Evolutionary conservation across 2,329 filamentous ascomycete genomes (phyloP).

Genomic region (Trichoderma sp.): DNA sequence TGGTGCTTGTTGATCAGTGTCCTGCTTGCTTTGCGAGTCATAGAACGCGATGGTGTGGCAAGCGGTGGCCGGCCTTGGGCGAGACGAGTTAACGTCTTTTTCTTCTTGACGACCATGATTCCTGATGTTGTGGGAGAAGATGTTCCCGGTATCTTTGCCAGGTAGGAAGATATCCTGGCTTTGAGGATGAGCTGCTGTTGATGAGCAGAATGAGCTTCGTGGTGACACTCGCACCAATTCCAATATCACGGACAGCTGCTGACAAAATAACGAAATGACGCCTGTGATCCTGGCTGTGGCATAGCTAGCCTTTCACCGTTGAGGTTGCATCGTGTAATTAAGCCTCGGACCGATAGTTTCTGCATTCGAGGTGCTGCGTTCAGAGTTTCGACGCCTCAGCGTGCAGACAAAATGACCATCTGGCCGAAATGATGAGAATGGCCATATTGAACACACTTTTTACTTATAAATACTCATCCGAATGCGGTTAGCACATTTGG

Average conservation of each 20-base stretch:
- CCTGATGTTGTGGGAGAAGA: neutral
- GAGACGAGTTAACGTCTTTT: conserved; percentile 46
- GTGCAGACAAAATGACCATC: neutral
- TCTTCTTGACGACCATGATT: conserved; percentile 52
- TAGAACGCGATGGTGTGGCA: conserved; percentile 53
- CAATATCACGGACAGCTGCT: neutral
- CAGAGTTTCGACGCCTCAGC: neutral
- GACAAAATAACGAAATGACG: neutral
- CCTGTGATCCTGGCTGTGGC: neutral
- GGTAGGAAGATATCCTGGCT: neutral
- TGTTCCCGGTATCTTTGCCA: neutral
- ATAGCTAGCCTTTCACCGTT: neutral
- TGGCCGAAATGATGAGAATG: neutral
- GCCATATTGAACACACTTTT: conserved; percentile 11
- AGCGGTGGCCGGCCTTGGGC: conserved; percentile 58
- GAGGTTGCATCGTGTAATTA: neutral
- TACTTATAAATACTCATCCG: conserved; percentile 12
- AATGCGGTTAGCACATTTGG: neutral
- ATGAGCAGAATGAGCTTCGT: neutral
- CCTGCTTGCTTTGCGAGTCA: conserved; percentile 66
- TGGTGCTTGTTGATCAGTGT: conserved; percentile 67
- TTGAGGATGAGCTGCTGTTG: neutral
- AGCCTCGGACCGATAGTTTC: neutral
- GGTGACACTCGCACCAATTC: neutral
- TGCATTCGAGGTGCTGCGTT: neutral